Base-by-base conservation (phyloP, 2,329 filamentous ascomycete genomes). In the Calonectria pauciramosa region DNA sequence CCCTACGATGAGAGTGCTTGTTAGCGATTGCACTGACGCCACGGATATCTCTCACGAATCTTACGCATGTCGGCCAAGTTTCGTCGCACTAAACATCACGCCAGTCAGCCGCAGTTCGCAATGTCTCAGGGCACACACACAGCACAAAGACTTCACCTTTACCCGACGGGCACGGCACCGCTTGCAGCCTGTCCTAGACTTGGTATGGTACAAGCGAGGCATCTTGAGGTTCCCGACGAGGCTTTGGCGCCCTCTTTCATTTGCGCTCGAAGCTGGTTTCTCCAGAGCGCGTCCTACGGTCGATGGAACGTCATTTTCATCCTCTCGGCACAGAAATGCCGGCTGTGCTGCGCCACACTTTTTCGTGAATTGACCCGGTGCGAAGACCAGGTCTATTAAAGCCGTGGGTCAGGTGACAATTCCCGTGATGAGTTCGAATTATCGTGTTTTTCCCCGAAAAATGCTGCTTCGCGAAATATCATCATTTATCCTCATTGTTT, bases 201-300 rank as follows among this genome's bases (percentile, higher is more conserved):
- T 82, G 23, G 75, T 80, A 68, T 82, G 78, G 68, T 82, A 81
- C 36, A 82, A 66, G 20, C 79, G 77, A n/a, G 81, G 80, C 78
- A 80, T 80, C 59, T 59, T 41, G 52, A 66, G 13, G 44, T 16
- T 54, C 10, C n/a, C 18, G 2, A n/a, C 28, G 28, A 34, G 30
- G 30, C 52, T n/a, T 32, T 20, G 10, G 18, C 9, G 30, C n/a
- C 44, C 26, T 56, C 28, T 32, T 32, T 18, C 14, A 36, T 28
- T 26, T 60, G 54, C 56, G 23, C n/a, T 18, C 23, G 8, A 23
- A 56, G 11, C 20, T 18, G 38, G 13, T 3, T 63, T n/a, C 34
- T 38, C 36, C 23, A 9, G 32, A 34, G 52, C 34, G n/a, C 34
- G n/a, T 41, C 34, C 30, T 4, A 41, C n/a, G 7, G 56, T 11